Evolutionary conservation across 2,329 filamentous ascomycete species (phyloP).

Genomic region (Penicillium paneum): DNA sequence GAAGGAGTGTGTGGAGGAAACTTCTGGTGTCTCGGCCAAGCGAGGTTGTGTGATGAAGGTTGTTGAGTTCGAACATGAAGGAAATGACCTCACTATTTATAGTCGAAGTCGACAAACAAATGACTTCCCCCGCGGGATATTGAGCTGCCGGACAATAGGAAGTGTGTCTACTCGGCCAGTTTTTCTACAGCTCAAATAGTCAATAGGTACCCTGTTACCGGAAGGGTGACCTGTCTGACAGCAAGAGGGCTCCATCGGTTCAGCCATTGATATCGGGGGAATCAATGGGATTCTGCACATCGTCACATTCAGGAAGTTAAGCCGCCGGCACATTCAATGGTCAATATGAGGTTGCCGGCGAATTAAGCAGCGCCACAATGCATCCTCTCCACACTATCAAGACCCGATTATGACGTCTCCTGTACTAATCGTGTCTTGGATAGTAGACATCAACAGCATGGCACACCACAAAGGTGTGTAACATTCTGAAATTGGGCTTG

Average conservation of each 20-base stretch:
- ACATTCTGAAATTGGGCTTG: not conserved
- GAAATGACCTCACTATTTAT: constrained; percentile 13
- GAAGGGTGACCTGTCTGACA: not conserved
- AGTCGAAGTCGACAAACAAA: constrained; percentile 5
- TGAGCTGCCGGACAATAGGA: not conserved
- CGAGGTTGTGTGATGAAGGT: constrained; percentile 3
- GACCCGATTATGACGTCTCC: too few relatives aligned
- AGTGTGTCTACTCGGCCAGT: not conserved
- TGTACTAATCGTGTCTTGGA: not conserved
- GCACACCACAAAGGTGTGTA: not conserved
- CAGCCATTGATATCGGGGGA: not conserved
- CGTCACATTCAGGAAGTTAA: not conserved
- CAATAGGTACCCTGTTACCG: not conserved
- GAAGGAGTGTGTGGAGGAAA: not conserved
- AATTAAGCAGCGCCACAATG: not conserved
- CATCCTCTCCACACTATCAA: not conserved
- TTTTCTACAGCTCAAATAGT: not conserved
- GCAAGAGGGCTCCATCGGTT: not conserved
- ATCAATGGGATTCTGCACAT: too few relatives aligned
- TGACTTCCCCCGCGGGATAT: not conserved
- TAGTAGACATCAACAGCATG: not conserved
- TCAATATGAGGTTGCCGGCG: not conserved
- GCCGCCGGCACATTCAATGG: not conserved
- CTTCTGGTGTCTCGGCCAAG: constrained; percentile 8
- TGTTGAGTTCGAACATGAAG: not conserved